Evolutionary conservation across 1,139 yeast species (phyloP).

Genomic region (Nakaseomyces nivariensis): DNA sequence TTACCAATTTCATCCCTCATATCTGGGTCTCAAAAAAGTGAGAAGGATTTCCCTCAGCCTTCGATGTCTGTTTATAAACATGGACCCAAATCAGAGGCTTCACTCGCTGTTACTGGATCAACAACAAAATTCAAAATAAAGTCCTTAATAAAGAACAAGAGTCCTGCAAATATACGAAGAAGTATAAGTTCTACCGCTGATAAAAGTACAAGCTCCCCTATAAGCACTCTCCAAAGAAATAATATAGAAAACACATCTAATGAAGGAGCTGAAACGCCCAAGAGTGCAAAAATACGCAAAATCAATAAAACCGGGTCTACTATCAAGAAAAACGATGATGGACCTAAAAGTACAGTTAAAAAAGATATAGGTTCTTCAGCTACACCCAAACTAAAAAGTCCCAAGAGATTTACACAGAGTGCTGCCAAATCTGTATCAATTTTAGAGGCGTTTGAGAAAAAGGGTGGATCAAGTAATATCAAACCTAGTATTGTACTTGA

Average conservation of each 20-base stretch:
- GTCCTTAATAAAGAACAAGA: neutral
- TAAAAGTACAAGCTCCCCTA: neutral
- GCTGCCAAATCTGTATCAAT: constrained; percentile 24
- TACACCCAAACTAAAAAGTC: constrained; percentile 6
- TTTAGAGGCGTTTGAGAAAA: constrained; percentile 19
- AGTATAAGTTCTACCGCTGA: constrained; percentile 1
- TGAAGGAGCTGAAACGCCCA: constrained; percentile 13
- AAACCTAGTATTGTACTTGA: constrained; percentile 44
- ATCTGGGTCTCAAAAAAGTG: neutral
- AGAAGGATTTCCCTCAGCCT: neutral
- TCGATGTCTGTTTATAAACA: neutral
- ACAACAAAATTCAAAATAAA: neutral
- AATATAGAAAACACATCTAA: neutral
- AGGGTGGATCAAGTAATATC: constrained; percentile 28
- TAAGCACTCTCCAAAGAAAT: neutral
- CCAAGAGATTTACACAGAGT: neutral
- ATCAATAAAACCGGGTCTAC: neutral
- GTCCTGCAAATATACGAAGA: constrained; percentile 5
- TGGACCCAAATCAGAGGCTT: neutral
- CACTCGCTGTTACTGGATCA: neutral
- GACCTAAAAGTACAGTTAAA: neutral
- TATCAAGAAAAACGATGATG: neutral
- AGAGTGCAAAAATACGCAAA: constrained; percentile 7
- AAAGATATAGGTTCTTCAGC: neutral
- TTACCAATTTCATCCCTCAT: neutral